These are phyloP conservation scores for Saksenaea oblongispora DNA, from an alignment of 371 early-diverging fungal species.

Conservation along the genomic window DNA sequence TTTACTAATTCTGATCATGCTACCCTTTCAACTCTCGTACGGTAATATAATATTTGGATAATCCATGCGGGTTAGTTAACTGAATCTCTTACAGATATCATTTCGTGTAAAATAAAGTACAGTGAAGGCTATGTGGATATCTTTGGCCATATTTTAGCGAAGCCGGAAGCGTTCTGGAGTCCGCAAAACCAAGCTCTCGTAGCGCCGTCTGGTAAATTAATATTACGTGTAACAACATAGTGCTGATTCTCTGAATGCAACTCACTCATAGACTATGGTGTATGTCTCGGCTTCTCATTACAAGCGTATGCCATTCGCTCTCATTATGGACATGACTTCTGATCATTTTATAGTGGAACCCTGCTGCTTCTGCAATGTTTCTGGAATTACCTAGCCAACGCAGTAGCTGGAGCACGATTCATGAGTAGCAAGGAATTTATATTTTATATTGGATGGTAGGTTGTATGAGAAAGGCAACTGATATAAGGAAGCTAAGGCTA, in stretches of 20 bases:
- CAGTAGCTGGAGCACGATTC: constrained; percentile 46
- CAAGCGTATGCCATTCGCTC: not conserved
- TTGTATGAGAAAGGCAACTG: not conserved
- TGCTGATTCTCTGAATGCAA: not conserved
- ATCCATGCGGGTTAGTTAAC: not conserved
- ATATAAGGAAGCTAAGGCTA: not conserved
- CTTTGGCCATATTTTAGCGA: constrained; percentile 23
- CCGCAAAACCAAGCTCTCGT: constrained; percentile 21
- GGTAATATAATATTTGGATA: constrained; percentile 17
- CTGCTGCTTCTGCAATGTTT: constrained; percentile 53
- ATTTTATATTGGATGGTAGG: constrained; percentile 49
- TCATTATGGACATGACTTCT: not conserved
- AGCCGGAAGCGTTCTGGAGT: constrained; percentile 34
- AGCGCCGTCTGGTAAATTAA: constrained; percentile 24
- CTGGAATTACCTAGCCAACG: constrained; percentile 56
- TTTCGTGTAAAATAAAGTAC: constrained; percentile 39
- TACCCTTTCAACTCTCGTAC: constrained; percentile 49
- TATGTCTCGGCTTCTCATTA: not conserved
- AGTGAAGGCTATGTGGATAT: constrained; percentile 33
- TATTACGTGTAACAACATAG: not conserved
- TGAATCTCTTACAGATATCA: constrained; percentile 14
- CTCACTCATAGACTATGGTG: not conserved
- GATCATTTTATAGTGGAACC: constrained; percentile 33
- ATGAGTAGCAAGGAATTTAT: constrained; percentile 56
- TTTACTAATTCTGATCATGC: constrained; percentile 40